These are phyloP conservation scores for Metarhizium guizhouense DNA, from an alignment of 2,329 filamentous ascomycete species.

Conservation along the genomic window DNA sequence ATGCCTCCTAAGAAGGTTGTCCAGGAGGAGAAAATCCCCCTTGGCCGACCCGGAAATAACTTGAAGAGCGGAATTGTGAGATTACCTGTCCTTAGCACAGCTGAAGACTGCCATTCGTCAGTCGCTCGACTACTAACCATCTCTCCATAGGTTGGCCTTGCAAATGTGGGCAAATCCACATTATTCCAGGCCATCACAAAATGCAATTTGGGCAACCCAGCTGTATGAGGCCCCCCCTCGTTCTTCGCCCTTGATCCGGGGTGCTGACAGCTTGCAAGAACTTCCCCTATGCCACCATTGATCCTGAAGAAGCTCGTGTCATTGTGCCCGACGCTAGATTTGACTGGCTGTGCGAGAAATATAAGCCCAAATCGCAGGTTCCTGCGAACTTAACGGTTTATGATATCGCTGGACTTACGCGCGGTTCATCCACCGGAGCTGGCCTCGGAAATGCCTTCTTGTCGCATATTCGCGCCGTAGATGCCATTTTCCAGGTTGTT, in stretches of 20 bases:
- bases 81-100: slow-evolving; percentile 6
- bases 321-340: slow-evolving; percentile 93
- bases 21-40: slow-evolving; percentile 89
- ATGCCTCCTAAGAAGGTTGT: slow-evolving; percentile 95
- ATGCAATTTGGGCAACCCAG: slow-evolving; percentile 92
- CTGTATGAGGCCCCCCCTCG: slow-evolving; percentile 49
- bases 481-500: slow-evolving; percentile 96
- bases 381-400: slow-evolving; percentile 97
- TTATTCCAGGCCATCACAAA: slow-evolving; percentile 99
- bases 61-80: slow-evolving; percentile 98
- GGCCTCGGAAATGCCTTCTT: slow-evolving; percentile 97
- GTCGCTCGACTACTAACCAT: slow-evolving; percentile 3
- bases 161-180: slow-evolving; percentile 98
- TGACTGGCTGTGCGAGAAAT: slow-evolving; percentile 92
- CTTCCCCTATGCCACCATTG: slow-evolving; percentile 98
- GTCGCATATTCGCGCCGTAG: slow-evolving; percentile 95
- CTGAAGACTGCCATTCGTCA: background rate
- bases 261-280: slow-evolving; percentile 53
- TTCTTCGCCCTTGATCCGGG: slow-evolving; percentile 24
- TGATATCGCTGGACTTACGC: slow-evolving; percentile 94
- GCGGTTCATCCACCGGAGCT: slow-evolving; percentile 92
- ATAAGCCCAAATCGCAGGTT: slow-evolving; percentile 96
- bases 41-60: slow-evolving; percentile 95
- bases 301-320: slow-evolving; percentile 95
- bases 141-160: slow-evolving; percentile 72